Base-by-base conservation (phyloP, 768 basidiomycete species). In the Tricholoma sp. region DNA sequence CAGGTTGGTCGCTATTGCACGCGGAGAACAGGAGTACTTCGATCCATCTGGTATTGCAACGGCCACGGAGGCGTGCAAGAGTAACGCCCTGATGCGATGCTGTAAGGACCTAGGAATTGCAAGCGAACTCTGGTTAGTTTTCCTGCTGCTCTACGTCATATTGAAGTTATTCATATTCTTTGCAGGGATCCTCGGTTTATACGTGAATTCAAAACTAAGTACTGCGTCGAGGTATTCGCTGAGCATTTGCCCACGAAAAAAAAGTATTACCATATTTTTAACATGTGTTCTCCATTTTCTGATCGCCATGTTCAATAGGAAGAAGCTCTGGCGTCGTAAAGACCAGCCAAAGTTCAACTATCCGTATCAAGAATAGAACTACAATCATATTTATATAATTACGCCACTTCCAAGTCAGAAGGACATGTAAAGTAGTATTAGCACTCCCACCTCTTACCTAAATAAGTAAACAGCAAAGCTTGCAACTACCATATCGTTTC, bases 11-110 rank as follows among this genome's bases (percentile, higher is more conserved):
- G 89, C 83, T 8, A 85, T 98, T 60, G 90, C 96, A 3, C 81
- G 95, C 51, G 96, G 96, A 29, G 96, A 98, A 74, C 94, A 98
- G 63, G 93, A 97, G 63, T 98, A 94, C 72, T 98, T 98, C 64
- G 94, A 95, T 65, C 87, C 90, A 6, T 80, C 82, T 0, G 93
- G 94, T 12, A 85, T 98, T 51, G 83, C 96, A 1, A 98, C 96
- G 0, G 96, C 96, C 0, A 91, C 89, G 0, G 96, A 98, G 69
- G 93, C 88, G 0, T 92, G 89, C 75, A 98, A 98, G 72, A 93
- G 91, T 67, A 98, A 98, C 61, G 96, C 96, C 0, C 76, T 98
- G 29, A 97, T 98, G 95, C 79, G 96, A 31, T 98, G 96, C 71
- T 94, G 92, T 75, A 98, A 98, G 68, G 96, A 98, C 67, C 75